Evolutionary conservation across 192 early-diverging fungal genomes (phyloP), one percentile per base, ranked within the genome.

Genomic region (Phycomyces blakesleeanus): DNA sequence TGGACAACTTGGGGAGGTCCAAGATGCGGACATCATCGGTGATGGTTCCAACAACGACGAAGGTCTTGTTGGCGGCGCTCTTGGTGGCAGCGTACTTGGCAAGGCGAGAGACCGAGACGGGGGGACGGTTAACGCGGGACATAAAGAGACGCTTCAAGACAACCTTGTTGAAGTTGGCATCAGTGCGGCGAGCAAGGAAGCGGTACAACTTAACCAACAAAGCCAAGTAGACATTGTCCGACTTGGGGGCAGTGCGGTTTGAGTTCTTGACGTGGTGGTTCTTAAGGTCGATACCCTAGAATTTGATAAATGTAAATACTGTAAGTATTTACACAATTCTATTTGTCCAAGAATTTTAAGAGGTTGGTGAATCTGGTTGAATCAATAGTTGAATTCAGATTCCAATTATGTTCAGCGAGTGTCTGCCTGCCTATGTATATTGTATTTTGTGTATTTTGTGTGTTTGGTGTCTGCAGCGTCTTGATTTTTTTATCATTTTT

Each of bases 191-290:
- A 58, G 96, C 95, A 59, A 99, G 87, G 91, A 96, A 98, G 77
- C 93, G 89, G 87, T 98, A 99, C 67, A 99, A 87, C 91, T 99
- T 99, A 70, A 98, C 96, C 78, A 99, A 90, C 81, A 99, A 87
- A 75, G 85, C 81, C 78, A 98, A 83, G 92, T 99, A 99, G 79
- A 96, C 91, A 81, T 99, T 90, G 76, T 93, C 82, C 66, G 90
- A 93, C 81, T 90, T 88, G 75, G 96, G 94, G 68, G 87, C 91
- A 66, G 83, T 77, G 74, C 96, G 84, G 81, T 87, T 84, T 62
- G 81, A 87, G 82, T 92, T 97, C 92, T 93, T 96, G 74, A 90
- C 91, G 91, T 99, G 97, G 87, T 98, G 94, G 80, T 95, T 95
- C 81, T 91, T 89, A 75, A 94, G 89, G 88, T 98, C 96, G 85